Base-by-base conservation (phyloP, 257 asterid genomes). In the Penstemon barbatus region DNA sequence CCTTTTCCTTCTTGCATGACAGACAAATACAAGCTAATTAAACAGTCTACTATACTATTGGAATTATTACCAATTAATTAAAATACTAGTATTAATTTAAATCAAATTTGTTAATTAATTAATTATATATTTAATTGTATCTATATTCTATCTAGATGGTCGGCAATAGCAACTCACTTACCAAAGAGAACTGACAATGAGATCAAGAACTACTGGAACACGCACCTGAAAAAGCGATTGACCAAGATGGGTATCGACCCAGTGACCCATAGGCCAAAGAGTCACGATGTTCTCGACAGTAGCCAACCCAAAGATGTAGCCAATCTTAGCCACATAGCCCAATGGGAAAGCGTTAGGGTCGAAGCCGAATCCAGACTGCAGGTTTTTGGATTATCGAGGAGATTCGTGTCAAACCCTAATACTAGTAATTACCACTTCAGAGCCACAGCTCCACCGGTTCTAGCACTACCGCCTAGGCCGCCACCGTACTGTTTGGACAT, bases 251-350 rank as follows among this genome's bases (percentile, higher is more conserved):
- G 89, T 0, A 77, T 84, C 7, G 89, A 84, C 6, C 89, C 89
- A 0, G 55, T 65, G 51, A 84, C 89, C 4, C 89, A 84, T 13
- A 84, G 74, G 36, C 83, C 86, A 10, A 81, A 74, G 36, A 77
- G 50, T 77, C 81, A 76, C 3, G 36, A 44, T 12, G 70, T 70
- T 56, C 76, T 66, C 0, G 75, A 80, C 15, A 50, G 33, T 1
- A 58, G 69, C 39, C 75, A 76, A 63, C 74, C 80, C 46, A 80
- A 78, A 66, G 81, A 81, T 64, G 25, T 75, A 0, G 84, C 86
- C 57, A 81, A 81, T 74, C 66, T 81, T 3, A 84, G 78, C 89
- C 85, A 84, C 86, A 81, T 84, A 84, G 89, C 86, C 2, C 89
- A 83, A 11, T 83, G 87, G 88, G 88, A 83, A 70, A 80, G 78